Percentiles rank a stretch among this genome's conserved stretches.
These are phyloP conservation scores for Tuber microsphaerosporum DNA, from an alignment of 495 filamentous ascomycete species.

Conservation along the genomic window DNA sequence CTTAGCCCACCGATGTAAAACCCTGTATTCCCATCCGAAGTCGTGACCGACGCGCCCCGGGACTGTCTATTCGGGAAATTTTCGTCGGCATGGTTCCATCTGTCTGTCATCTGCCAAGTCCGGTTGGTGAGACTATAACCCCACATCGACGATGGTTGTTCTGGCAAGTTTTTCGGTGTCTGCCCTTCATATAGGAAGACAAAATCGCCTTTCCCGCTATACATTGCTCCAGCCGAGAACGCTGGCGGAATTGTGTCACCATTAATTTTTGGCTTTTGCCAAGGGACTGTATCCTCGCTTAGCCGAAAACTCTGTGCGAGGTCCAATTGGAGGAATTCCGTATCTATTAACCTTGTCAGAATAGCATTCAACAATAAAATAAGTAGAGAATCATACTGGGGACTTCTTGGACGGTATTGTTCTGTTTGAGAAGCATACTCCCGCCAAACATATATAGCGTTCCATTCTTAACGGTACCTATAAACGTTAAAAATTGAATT, in stretches of 20 bases:
- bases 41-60: slow-evolving; percentile 1
- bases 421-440: background rate
- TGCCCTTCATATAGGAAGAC: slow-evolving; percentile 5
- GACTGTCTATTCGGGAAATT: slow-evolving; percentile 8
- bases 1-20: slow-evolving; percentile 10
- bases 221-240: slow-evolving; percentile 4
- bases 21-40: background rate
- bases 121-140: background rate
- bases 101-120: slow-evolving; percentile 3
- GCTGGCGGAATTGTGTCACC: slow-evolving; percentile 2
- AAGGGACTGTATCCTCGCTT: slow-evolving; percentile 5
- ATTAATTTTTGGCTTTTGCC: background rate
- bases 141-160: slow-evolving; percentile 8
- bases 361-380: background rate
- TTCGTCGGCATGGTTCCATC: slow-evolving; percentile 1
- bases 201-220: background rate
- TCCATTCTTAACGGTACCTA: slow-evolving; percentile 1
- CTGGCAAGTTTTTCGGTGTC: slow-evolving; percentile 1
- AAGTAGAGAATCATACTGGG: background rate
- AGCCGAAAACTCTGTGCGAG: background rate
- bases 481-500: background rate
- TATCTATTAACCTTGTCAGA: background rate
- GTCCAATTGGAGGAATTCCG: slow-evolving; percentile 8
- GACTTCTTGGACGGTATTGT: background rate
- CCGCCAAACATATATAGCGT: slow-evolving; percentile 6